These are phyloP conservation scores for Aegilops bicornis DNA, from an alignment of 176 grass and related monocot species.

Conservation along the genomic window DNA sequence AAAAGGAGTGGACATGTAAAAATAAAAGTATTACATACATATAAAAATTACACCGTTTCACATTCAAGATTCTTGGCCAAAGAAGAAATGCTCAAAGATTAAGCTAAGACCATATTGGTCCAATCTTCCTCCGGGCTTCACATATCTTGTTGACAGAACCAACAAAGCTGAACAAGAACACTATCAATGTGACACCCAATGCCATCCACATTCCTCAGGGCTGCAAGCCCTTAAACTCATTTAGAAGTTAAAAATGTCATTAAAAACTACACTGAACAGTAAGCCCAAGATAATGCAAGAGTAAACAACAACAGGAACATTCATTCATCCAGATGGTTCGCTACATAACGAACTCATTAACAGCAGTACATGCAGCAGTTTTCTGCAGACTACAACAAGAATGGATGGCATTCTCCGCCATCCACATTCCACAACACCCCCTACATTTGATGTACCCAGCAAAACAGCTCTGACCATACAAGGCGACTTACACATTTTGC, in stretches of 20 bases:
- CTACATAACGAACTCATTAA: not conserved
- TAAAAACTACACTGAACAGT: not conserved
- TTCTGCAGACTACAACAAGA: constrained; percentile 35
- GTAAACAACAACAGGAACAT: not conserved
- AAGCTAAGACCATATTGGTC: not conserved
- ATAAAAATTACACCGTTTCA: not conserved
- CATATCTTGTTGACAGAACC: not conserved
- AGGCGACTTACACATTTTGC: constrained; percentile 39
- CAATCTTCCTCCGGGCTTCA: not conserved
- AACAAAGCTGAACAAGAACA: not conserved
- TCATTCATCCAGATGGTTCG: not conserved
- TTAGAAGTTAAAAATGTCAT: not conserved
- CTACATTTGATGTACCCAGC: constrained; percentile 22
- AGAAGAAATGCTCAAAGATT: not conserved
- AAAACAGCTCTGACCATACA: constrained; percentile 29
- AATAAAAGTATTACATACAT: not conserved
- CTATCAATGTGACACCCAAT: not conserved
- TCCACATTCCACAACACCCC: not conserved
- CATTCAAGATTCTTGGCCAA: not conserved
- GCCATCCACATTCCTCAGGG: not conserved
- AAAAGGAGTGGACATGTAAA: not conserved
- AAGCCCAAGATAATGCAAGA: not conserved
- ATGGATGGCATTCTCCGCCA: not conserved
- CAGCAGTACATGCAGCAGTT: constrained; percentile 7
- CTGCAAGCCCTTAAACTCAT: not conserved